Percentiles rank a stretch among this genome's conserved stretches.
Evolutionary conservation across 805 yeast genomes (phyloP).

Genomic region (Wickerhamiella allomyrinae): DNA sequence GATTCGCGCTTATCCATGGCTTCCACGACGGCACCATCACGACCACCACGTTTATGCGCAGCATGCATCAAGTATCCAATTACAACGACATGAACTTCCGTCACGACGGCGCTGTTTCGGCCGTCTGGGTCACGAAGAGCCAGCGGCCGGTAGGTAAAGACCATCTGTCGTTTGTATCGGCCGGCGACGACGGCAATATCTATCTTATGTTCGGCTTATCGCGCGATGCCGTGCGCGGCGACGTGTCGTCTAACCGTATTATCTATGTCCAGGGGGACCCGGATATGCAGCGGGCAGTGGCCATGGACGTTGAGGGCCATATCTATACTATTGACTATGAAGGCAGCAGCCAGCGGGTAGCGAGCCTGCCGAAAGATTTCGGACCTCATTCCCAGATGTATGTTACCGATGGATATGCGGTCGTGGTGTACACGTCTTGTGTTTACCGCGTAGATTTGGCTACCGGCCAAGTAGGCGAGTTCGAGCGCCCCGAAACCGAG

Average conservation of each 20-base stretch:
- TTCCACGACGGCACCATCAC: conserved; percentile 17
- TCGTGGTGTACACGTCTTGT: conserved; percentile 2
- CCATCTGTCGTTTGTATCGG: conserved; percentile 8
- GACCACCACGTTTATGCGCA: conserved; percentile 15
- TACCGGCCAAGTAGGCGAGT: neutral
- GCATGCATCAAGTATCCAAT: conserved; percentile 17
- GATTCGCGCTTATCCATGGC: conserved; percentile 22
- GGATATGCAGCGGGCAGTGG: neutral
- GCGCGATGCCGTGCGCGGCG: neutral
- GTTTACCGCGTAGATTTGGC: conserved; percentile 7
- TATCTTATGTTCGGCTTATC: conserved; percentile 2
- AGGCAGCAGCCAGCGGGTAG: neutral
- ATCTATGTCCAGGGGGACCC: neutral
- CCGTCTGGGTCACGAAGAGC: conserved; percentile 18
- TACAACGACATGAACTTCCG: conserved; percentile 12
- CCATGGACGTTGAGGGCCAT: neutral
- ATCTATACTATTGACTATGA: neutral
- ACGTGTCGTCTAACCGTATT: neutral
- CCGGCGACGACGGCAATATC: conserved; percentile 12
- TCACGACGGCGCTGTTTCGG: conserved; percentile 16
- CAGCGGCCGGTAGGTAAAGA: conserved; percentile 7
- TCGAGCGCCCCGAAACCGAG: conserved; percentile 3
- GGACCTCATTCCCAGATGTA: neutral
- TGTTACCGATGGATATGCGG: conserved; percentile 5
- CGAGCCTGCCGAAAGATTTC: neutral